Evolutionary conservation across 2,329 filamentous ascomycete genomes (phyloP).

Genomic region (Exophiala lecanii-corni): DNA sequence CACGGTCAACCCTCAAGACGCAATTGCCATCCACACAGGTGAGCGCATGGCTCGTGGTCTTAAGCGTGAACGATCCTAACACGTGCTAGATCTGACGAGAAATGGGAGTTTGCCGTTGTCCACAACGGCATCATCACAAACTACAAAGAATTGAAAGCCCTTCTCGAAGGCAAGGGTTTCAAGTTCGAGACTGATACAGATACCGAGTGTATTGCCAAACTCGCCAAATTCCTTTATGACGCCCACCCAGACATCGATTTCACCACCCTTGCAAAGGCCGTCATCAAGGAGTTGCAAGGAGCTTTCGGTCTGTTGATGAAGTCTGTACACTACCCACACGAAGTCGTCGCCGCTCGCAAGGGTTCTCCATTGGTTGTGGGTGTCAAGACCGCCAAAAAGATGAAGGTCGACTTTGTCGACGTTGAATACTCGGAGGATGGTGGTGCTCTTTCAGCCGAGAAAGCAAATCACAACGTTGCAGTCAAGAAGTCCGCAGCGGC

Average conservation of each 20-base stretch:
- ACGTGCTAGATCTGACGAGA: conserved; percentile 73
- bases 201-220: conserved; percentile 98
- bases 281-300: conserved; percentile 97
- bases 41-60: too few relatives aligned
- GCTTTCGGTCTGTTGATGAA: conserved; percentile 97
- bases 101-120: conserved; percentile 93
- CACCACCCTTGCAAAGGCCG: conserved; percentile 91
- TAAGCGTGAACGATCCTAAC: neutral
- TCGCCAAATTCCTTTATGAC: conserved; percentile 97
- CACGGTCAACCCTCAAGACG: conserved; percentile 87
- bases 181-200: conserved; percentile 99
- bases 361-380: conserved; percentile 96
- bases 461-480: conserved; percentile 91
- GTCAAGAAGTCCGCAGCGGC: conserved; percentile 79
- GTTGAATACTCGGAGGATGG: conserved; percentile 93
- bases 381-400: conserved; percentile 94
- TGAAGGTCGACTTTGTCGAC: conserved; percentile 99
- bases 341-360: conserved; percentile 96
- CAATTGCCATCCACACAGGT: conserved; percentile 99
- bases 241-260: conserved; percentile 92
- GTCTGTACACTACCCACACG: conserved; percentile 96
- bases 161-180: conserved; percentile 92
- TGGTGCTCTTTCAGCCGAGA: conserved; percentile 79
- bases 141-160: conserved; percentile 98
- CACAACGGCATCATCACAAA: conserved; percentile 99